Conservation (phyloP, 139 green algal genomes). For the Axilococcus clingmanii region DNA sequence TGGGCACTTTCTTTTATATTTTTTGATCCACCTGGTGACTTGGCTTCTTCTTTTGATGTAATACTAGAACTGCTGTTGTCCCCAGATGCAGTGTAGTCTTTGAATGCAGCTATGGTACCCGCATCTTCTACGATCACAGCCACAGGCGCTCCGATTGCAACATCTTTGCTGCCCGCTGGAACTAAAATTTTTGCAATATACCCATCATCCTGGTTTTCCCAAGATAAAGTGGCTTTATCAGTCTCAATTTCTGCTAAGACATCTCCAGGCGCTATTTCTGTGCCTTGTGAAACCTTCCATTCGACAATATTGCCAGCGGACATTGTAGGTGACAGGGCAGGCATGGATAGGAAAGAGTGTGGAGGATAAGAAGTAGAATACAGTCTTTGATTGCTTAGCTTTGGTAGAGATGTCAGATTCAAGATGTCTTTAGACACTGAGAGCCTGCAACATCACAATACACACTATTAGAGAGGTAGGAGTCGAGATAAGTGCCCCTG, state of each 20-base stretch:
- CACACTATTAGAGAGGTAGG: constrained; percentile 16
- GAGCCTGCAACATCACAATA: constrained; percentile 9
- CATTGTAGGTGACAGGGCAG: constrained; percentile 86
- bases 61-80: neutral
- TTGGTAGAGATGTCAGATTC: neutral
- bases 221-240: constrained; percentile 74
- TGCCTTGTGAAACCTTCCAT: constrained; percentile 55
- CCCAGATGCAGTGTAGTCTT: constrained; percentile 30
- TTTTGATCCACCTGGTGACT: neutral
- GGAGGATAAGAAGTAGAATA: neutral
- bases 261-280: constrained; percentile 59
- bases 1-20: neutral
- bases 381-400: neutral
- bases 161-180: constrained; percentile 45
- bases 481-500: no score
- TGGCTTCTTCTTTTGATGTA: neutral
- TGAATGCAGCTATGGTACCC: constrained; percentile 51
- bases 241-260: constrained; percentile 89
- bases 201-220: constrained; percentile 70
- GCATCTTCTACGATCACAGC: constrained; percentile 80
- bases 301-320: constrained; percentile 50
- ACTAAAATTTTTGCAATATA: constrained; percentile 68
- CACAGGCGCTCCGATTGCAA: constrained; percentile 59
- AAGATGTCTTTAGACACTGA: neutral
- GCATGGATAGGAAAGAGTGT: constrained; percentile 53